A percentile compares a stretch with the other conserved stretches of the same genome.
Evolutionary conservation across 2,329 filamentous ascomycete species (phyloP).

Genomic region (Apiospora pterosperma): DNA sequence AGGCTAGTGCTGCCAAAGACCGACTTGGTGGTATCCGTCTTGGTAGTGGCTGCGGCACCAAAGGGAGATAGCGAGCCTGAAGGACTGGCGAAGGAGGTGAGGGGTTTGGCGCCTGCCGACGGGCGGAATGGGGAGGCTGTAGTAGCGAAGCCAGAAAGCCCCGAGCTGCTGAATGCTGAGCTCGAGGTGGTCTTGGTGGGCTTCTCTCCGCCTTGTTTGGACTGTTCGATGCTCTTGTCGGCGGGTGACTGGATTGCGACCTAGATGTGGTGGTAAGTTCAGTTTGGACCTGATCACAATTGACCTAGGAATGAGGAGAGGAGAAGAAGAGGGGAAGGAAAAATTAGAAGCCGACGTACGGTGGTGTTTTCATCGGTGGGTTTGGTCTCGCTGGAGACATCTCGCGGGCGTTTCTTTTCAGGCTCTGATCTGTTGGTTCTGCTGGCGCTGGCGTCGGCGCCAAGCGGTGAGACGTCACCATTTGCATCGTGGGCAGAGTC

Average conservation of each 20-base stretch:
- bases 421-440: slow-evolving; percentile 54
- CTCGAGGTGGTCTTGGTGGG: slow-evolving; percentile 41
- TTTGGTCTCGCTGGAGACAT: slow-evolving; percentile 39
- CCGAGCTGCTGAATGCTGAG: slow-evolving; percentile 61
- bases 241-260: background rate
- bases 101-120: slow-evolving; percentile 19
- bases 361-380: slow-evolving; percentile 25
- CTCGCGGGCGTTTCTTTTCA: slow-evolving; percentile 63
- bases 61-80: slow-evolving; percentile 38
- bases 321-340: background rate
- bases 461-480: slow-evolving; percentile 36
- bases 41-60: slow-evolving; percentile 30
- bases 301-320: background rate
- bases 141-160: slow-evolving; percentile 57
- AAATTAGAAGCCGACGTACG: slow-evolving; percentile 24
- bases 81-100: slow-evolving; percentile 43
- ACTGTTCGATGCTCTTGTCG: slow-evolving; percentile 17
- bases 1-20: slow-evolving; percentile 42
- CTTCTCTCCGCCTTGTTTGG: slow-evolving; percentile 12
- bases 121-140: slow-evolving; percentile 46
- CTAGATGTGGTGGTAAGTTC: slow-evolving; percentile 8
- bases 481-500: slow-evolving; percentile 32
- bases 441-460: slow-evolving; percentile 41
- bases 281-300: background rate
- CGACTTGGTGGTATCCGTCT: slow-evolving; percentile 36